Conservation (phyloP, 2,329 filamentous ascomycete species). For the Fonsecaea pedrosoi region DNA sequence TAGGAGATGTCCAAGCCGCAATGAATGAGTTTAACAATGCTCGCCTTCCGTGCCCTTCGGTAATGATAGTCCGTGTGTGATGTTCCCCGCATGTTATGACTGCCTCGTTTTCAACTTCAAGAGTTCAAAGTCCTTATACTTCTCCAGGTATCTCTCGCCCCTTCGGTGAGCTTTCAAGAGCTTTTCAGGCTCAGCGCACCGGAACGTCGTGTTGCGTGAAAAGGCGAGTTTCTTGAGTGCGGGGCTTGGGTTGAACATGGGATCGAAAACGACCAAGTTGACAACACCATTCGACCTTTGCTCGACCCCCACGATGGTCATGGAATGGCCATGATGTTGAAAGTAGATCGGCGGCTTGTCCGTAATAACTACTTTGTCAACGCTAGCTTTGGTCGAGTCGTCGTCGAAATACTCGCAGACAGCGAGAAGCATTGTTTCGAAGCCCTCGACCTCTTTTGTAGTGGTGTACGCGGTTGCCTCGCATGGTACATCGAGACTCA, state of each 20-base stretch:
- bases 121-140: constrained; percentile 79
- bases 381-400: constrained; percentile 51
- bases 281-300: constrained; percentile 64
- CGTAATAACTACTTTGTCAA: constrained; percentile 72
- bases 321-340: constrained; percentile 85
- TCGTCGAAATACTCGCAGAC: constrained; percentile 77
- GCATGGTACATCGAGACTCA: constrained; percentile 71
- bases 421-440: constrained; percentile 67
- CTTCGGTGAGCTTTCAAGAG: constrained; percentile 77
- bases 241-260: constrained; percentile 74
- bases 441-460: constrained; percentile 55
- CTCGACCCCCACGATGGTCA: constrained; percentile 89
- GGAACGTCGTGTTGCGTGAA: constrained; percentile 47
- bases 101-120: constrained; percentile 61
- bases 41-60: not conserved
- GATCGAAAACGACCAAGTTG: constrained; percentile 86
- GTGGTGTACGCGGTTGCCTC: constrained; percentile 65
- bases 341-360: constrained; percentile 84
- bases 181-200: constrained; percentile 56
- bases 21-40: constrained; percentile 9
- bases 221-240: constrained; percentile 64
- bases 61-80: not conserved
- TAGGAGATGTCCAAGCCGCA: not conserved
- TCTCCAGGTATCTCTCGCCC: constrained; percentile 69
- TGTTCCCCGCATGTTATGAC: not conserved